Evolutionary conservation across 2,329 filamentous ascomycete species (phyloP).

Genomic region (Epicoccum nigrum): DNA sequence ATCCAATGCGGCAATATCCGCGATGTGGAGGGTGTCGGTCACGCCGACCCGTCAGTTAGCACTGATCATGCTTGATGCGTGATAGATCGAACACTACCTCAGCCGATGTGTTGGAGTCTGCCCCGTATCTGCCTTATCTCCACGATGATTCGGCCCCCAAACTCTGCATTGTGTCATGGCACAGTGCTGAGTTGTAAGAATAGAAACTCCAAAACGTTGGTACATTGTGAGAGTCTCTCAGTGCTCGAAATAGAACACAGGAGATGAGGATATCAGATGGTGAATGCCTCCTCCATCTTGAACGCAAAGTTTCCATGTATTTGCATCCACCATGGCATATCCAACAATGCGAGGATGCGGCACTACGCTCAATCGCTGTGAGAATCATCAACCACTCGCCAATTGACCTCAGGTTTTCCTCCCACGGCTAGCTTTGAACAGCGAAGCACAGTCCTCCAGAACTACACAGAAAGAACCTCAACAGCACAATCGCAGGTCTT

Average conservation of each 20-base stretch:
- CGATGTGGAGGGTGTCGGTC: neutral
- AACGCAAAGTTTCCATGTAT: constrained; percentile 1
- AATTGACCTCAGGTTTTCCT: neutral
- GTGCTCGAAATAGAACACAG: constrained; percentile 5
- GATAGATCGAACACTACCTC: neutral
- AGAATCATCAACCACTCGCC: neutral
- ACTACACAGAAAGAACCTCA: neutral
- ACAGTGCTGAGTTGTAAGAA: constrained; percentile 1
- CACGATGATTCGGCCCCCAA: constrained; percentile 4
- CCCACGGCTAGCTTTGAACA: constrained; percentile 1
- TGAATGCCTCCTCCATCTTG: constrained; percentile 1
- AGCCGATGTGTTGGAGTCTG: neutral
- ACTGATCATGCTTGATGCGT: neutral
- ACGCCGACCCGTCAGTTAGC: neutral
- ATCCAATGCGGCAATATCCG: neutral
- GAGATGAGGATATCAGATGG: constrained; percentile 8
- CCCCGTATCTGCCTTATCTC: neutral
- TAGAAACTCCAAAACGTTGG: neutral
- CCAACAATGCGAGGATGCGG: neutral
- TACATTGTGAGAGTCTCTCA: neutral
- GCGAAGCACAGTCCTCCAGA: constrained; percentile 3
- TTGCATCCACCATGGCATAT: neutral
- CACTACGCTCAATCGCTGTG: neutral
- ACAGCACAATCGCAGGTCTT: neutral
- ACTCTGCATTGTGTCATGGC: neutral